These are phyloP conservation scores for Agrostemma githago DNA, from an alignment of 148 eudicot species.

Conservation along the genomic window DNA sequence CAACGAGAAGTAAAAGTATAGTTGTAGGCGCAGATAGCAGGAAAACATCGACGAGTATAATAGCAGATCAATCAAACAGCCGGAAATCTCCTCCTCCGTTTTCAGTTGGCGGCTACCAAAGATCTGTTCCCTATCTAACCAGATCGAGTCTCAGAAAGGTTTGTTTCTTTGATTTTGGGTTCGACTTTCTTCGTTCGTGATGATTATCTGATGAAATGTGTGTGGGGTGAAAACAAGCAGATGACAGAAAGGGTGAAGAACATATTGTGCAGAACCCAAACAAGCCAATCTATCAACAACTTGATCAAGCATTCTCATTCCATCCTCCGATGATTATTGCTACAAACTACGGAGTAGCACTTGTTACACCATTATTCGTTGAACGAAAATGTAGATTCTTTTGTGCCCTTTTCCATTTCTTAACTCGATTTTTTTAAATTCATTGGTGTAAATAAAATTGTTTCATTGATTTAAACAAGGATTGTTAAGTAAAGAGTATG, in stretches of 20 bases:
- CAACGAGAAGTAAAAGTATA: constrained; percentile 64
- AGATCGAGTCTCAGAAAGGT: constrained; percentile 67
- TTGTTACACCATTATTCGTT: not conserved
- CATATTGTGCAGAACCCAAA: constrained; percentile 36
- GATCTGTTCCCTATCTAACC: constrained; percentile 70
- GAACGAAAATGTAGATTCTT: constrained; percentile 4
- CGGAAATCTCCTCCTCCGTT: constrained; percentile 73
- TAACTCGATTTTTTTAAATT: not conserved
- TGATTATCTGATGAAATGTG: too few species aligned
- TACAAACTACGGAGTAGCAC: not conserved
- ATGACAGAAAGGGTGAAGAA: constrained; percentile 60
- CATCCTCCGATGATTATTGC: constrained; percentile 16
- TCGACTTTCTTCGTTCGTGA: not conserved
- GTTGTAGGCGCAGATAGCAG: constrained; percentile 7
- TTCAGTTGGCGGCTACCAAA: constrained; percentile 37
- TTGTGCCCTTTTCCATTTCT: not conserved
- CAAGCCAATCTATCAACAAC: constrained; percentile 50
- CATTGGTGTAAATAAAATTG: constrained; percentile 17
- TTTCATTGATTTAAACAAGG: constrained; percentile 13
- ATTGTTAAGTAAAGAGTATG: not conserved
- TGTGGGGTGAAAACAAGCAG: constrained; percentile 27
- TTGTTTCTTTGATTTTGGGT: not conserved
- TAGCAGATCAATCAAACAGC: constrained; percentile 36
- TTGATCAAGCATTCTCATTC: constrained; percentile 73
- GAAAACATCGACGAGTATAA: constrained; percentile 27